Base-by-base conservation (phyloP, 352 stramenopile genomes). In the Phytophthora palmivora region DNA sequence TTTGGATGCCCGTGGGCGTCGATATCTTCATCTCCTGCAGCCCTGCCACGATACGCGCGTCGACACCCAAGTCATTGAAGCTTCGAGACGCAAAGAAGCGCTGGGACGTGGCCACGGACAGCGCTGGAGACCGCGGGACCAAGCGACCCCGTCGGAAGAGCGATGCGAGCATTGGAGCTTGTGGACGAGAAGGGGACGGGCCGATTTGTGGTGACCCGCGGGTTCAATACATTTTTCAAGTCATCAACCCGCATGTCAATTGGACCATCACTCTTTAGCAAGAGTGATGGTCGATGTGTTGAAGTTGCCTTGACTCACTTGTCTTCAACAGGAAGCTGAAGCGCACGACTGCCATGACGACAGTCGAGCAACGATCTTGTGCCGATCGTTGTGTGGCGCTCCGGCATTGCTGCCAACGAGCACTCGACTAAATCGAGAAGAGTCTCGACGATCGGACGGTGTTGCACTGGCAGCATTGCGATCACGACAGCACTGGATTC, bases 1-100 rank as follows among this genome's bases (percentile, higher is more conserved):
- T 28, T 34, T 91, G 82, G 59, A 91, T 91, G 48, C 38, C 60
- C 1, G 78, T 91, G 19, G 79, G 79, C 3, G 42, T 50, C 3
- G 62, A 46, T 41, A 91, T 74, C 9, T 72, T 67, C 69, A 82
- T 89, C 58, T 87, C 78, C 7, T 63, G 16, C 24, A 91, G 58
- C 9, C 65, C 82, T 14, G 75, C 51, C 4, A 75, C 63, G 21
- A 89, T 50, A 10, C 75, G 68, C 18, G 32, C 51, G 24, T 79
- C 72, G 28, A 91, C 52, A 16, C 72, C 74, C 21, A 89, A 59
- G 12, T 75, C 64, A 16, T 67, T 44, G 62, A 89, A 89, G 24
- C 45, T 64, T 2, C 26, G 26, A 1, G 21, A 14, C 1, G 56
- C 42, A 43, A 59, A 76, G 51, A 57, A 58, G 19, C 55, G 55